Conservation (phyloP, 1,139 yeast species). For the Hyphopichia fennica region DNA sequence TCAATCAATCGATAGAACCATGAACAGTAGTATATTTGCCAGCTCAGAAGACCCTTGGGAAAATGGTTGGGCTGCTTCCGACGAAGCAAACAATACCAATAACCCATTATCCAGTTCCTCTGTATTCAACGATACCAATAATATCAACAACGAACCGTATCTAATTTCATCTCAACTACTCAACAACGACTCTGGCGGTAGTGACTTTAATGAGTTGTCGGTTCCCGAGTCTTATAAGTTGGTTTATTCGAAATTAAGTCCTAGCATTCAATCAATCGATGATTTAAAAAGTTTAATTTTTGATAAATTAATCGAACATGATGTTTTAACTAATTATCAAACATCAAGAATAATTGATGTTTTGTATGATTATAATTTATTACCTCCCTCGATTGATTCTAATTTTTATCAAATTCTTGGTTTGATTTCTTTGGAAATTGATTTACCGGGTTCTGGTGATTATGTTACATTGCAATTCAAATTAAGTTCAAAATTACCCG, state of each 20-base stretch:
- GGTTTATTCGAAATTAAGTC: slow-evolving; percentile 18
- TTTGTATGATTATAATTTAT: slow-evolving; percentile 37
- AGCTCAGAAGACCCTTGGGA: slow-evolving; percentile 43
- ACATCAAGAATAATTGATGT: slow-evolving; percentile 33
- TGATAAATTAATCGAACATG: slow-evolving; percentile 26
- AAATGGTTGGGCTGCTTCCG: slow-evolving; percentile 37
- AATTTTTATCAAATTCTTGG: slow-evolving; percentile 40
- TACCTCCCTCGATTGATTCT: slow-evolving; percentile 29
- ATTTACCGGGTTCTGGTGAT: slow-evolving; percentile 42
- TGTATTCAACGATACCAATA: slow-evolving; percentile 8
- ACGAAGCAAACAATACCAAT: slow-evolving; percentile 8
- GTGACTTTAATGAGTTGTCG: slow-evolving; percentile 3
- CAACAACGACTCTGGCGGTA: slow-evolving; percentile 6
- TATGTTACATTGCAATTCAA: slow-evolving; percentile 43
- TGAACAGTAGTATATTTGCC: slow-evolving; percentile 23
- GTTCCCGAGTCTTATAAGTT: slow-evolving; percentile 27
- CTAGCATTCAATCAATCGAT: slow-evolving; percentile 22
- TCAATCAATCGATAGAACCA: slow-evolving; percentile 2
- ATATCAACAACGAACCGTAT: no score
- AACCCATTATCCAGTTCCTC: not conserved
- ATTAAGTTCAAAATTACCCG: slow-evolving; percentile 31
- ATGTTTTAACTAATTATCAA: slow-evolving; percentile 32
- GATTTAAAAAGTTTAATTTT: slow-evolving; percentile 34
- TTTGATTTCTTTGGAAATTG: slow-evolving; percentile 41
- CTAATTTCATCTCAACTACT: slow-evolving; percentile 29